A percentile compares a stretch with the other conserved stretches of the same genome.
These are phyloP conservation scores for Capronia epimyces DNA, from an alignment of 2,329 filamentous ascomycete species.

Conservation along the genomic window DNA sequence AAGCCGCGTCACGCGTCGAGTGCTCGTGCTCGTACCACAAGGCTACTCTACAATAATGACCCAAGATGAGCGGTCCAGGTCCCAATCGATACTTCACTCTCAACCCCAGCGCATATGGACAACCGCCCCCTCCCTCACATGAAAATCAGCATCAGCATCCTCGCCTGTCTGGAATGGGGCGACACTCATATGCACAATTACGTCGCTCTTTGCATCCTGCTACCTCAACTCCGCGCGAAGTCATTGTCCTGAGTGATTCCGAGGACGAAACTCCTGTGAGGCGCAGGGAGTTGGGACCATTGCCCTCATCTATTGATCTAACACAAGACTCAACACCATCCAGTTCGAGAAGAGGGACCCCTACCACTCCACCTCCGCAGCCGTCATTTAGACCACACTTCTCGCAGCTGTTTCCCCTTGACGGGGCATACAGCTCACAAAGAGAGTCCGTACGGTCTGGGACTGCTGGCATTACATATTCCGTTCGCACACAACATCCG, in stretches of 20 bases:
- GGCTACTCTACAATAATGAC: not conserved
- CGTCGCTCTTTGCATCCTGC: not conserved
- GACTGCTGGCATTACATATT: too few relatives aligned
- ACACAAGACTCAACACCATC: not conserved
- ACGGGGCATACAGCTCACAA: not conserved
- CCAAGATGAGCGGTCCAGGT: conserved; percentile 1
- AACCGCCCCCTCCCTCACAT: not conserved
- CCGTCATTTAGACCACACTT: not conserved
- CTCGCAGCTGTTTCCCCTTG: not conserved
- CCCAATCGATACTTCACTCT: not conserved
- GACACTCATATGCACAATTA: not conserved
- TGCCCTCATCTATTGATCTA: not conserved
- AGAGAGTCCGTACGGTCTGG: not conserved
- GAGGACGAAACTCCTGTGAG: conserved; percentile 5
- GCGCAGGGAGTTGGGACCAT: too few relatives aligned
- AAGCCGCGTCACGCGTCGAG: not conserved
- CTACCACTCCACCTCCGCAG: not conserved
- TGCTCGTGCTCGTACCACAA: conserved; percentile 2
- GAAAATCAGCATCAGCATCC: not conserved
- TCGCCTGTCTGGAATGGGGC: not conserved
- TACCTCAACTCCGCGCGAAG: not conserved
- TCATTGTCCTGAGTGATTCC: conserved; percentile 13
- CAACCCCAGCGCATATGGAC: not conserved
- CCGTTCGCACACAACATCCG: too few relatives aligned
- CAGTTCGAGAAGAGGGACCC: not conserved